Evolutionary conservation across 129 eudicot genomes (phyloP).

Genomic region (Flaveria bidentis): DNA sequence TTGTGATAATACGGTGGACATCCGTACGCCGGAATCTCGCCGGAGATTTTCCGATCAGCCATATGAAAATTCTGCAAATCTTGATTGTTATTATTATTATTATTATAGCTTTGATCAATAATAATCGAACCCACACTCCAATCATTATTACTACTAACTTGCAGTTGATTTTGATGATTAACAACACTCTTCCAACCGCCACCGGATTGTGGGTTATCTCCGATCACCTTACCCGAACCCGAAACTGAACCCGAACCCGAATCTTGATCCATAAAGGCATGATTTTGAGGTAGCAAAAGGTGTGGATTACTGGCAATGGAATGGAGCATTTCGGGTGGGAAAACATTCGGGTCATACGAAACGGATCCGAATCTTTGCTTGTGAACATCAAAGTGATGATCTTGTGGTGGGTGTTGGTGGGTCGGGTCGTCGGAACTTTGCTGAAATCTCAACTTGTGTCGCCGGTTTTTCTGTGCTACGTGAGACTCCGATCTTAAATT

Average conservation of each 20-base stretch:
- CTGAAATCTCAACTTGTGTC: slow-evolving; percentile 72
- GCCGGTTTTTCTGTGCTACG: slow-evolving; percentile 77
- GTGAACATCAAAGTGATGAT: too few relatives aligned
- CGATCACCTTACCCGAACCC: not conserved
- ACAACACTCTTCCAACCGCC: slow-evolving; percentile 47
- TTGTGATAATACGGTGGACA: slow-evolving; percentile 48
- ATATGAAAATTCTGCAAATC: slow-evolving; percentile 30
- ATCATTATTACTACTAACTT: slow-evolving; percentile 35
- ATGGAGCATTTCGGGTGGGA: slow-evolving; percentile 49
- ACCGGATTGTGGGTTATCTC: not conserved
- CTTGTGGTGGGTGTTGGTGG: slow-evolving; percentile 11
- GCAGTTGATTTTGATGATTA: slow-evolving; percentile 25
- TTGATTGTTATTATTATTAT: slow-evolving; percentile 7
- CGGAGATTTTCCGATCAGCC: slow-evolving; percentile 34
- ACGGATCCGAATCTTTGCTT: slow-evolving; percentile 27
- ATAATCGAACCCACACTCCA: slow-evolving; percentile 39
- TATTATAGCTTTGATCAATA: slow-evolving; percentile 26
- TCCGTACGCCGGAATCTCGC: slow-evolving; percentile 28
- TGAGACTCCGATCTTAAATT: slow-evolving; percentile 54
- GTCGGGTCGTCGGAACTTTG: slow-evolving; percentile 40
- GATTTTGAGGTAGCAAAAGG: slow-evolving; percentile 39
- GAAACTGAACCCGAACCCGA: slow-evolving; percentile 20
- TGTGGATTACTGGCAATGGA: slow-evolving; percentile 43
- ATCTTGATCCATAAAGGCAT: slow-evolving; percentile 41
- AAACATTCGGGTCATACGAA: slow-evolving; percentile 46